These are phyloP conservation scores for Botrytis hyacinthi DNA, from an alignment of 2,329 filamentous ascomycete species.

Conservation along the genomic window DNA sequence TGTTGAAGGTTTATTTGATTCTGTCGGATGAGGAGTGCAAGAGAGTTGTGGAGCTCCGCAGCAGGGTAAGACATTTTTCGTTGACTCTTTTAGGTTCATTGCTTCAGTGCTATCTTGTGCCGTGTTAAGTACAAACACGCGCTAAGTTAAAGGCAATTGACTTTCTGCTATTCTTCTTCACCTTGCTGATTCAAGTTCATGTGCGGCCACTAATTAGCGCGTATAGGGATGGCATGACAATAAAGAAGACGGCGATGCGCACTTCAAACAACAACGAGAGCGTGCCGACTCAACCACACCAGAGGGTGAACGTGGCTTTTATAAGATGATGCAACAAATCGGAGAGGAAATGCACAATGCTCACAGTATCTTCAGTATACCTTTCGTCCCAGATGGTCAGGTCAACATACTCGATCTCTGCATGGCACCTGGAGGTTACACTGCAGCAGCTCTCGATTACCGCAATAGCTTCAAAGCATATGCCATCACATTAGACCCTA, in stretches of 20 bases:
- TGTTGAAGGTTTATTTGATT: constrained; percentile 28
- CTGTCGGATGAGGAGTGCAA: constrained; percentile 26
- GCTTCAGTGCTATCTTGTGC: not conserved
- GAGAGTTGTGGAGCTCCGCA: constrained; percentile 26
- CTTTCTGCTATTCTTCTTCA: not conserved
- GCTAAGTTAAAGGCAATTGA: no score
- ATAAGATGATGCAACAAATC: constrained; percentile 45
- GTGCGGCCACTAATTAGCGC: not conserved
- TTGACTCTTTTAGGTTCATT: not conserved
- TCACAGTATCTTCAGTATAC: constrained; percentile 22
- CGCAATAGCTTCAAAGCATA: constrained; percentile 19
- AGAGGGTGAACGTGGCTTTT: constrained; percentile 39
- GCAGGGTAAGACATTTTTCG: constrained; percentile 23
- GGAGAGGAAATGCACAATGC: constrained; percentile 43
- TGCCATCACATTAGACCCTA: constrained; percentile 28
- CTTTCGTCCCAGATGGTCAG: not conserved
- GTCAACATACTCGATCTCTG: constrained; percentile 35
- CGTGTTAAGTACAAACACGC: not conserved
- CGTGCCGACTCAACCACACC: constrained; percentile 40
- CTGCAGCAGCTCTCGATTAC: constrained; percentile 19
- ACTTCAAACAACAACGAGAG: constrained; percentile 44
- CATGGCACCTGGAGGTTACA: constrained; percentile 31
- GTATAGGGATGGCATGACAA: constrained; percentile 45
- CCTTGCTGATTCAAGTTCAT: not conserved
- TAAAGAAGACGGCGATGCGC: constrained; percentile 44